phyloP scores from a whole-genome alignment of 225 moss, liverwort and hornwort species.

The Pseudisothecium myosuroides region DNA sequence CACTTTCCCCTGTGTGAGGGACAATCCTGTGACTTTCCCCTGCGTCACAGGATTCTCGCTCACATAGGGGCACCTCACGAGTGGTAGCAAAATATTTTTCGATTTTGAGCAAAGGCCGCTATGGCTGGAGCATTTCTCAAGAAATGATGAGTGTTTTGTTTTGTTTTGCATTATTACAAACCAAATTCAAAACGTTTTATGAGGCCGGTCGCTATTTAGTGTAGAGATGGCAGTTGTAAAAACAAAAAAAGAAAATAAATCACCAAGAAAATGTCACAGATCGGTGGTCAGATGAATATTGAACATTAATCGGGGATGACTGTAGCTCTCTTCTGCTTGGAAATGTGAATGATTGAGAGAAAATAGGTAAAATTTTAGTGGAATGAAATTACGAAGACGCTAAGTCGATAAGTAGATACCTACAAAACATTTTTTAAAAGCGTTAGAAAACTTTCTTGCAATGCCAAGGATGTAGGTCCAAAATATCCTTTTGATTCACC shows the following conservation, averaged over 20 bases:
- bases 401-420: neutral
- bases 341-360: neutral
- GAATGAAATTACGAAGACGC: neutral
- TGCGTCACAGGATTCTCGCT: too few relatives aligned
- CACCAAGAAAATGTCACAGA: neutral
- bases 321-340: neutral
- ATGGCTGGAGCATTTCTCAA: neutral
- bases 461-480: neutral
- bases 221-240: too few relatives aligned
- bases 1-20: too few relatives aligned
- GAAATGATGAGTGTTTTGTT: neutral
- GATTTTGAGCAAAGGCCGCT: neutral
- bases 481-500: neutral
- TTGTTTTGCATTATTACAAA: too few relatives aligned
- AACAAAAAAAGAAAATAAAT: neutral
- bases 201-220: too few relatives aligned
- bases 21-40: too few relatives aligned
- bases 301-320: too few relatives aligned
- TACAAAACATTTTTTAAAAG: neutral
- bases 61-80: too few relatives aligned
- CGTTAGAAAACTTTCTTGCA: neutral
- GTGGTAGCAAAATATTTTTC: neutral
- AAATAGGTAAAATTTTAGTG: neutral
- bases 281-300: neutral
- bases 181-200: neutral